phyloP scores from a whole-genome alignment of 164 flowering plant genomes.

The Aristolochia fimbriata region DNA sequence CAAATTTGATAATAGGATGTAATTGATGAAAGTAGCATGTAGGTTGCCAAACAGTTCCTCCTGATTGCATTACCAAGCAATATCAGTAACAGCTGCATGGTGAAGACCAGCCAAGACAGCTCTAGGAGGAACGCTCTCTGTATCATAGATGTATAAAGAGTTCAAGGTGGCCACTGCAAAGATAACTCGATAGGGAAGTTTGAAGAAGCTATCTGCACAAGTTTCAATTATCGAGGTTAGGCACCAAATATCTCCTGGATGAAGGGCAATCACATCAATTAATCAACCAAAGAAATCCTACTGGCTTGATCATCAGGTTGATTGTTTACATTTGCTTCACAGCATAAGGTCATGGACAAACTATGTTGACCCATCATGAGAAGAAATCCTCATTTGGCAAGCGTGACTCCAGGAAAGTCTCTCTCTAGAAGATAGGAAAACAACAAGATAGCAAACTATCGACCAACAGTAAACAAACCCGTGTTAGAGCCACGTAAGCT shows the following conservation, averaged over 20 bases:
- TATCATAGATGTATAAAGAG: slow-evolving; percentile 84
- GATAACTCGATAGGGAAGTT: slow-evolving; percentile 79
- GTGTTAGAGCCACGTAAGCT: slow-evolving; percentile 52
- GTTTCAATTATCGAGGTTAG: background rate
- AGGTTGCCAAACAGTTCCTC: background rate
- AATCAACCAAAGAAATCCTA: no score
- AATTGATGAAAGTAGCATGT: background rate
- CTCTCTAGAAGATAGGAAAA: no score
- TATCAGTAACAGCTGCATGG: slow-evolving; percentile 93
- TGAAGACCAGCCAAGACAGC: slow-evolving; percentile 91
- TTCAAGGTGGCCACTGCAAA: slow-evolving; percentile 93
- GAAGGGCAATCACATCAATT: no score
- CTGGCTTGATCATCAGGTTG: no score
- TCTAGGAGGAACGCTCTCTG: slow-evolving; percentile 74
- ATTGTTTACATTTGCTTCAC: no score
- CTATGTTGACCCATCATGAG: no score
- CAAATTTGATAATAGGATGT: background rate
- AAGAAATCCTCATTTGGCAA: no score
- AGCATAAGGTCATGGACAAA: no score
- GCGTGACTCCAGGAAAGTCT: no score
- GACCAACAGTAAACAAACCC: slow-evolving; percentile 24
- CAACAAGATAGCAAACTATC: no score
- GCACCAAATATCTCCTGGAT: background rate
- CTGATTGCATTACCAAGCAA: slow-evolving; percentile 57
- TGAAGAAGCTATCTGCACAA: slow-evolving; percentile 52